Evolutionary conservation across 169 alveolate species (phyloP).

Genomic region (Haemoproteus tartakovskyi): DNA sequence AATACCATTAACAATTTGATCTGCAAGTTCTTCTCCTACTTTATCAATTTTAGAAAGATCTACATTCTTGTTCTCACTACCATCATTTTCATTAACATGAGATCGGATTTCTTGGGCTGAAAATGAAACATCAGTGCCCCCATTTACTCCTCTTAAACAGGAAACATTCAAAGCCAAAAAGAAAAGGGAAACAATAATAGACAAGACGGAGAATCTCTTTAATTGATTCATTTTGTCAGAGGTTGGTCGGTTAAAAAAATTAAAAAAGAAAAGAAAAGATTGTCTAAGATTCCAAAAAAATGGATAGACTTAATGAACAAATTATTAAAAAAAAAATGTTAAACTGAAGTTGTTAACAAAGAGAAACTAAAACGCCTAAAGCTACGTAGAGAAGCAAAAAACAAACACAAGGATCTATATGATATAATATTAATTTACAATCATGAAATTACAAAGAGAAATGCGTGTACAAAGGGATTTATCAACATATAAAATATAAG

Average conservation of each 20-base stretch:
- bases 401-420: not conserved
- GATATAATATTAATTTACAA: too few species aligned
- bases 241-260: too few species aligned
- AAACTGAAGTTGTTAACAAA: too few species aligned
- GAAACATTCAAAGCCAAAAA: conserved; percentile 28
- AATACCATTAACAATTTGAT: conserved; percentile 27
- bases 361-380: too few species aligned
- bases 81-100: conserved; percentile 30
- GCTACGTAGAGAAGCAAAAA: not conserved
- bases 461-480: too few species aligned
- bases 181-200: conserved; percentile 17
- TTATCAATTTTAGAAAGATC: conserved; percentile 16
- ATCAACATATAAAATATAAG: too few species aligned
- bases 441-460: too few species aligned
- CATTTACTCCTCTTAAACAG: conserved; percentile 33
- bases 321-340: too few species aligned
- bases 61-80: conserved; percentile 11
- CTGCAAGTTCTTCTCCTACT: conserved; percentile 34
- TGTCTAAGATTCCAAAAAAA: not conserved
- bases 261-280: not conserved
- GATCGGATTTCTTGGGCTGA: not conserved
- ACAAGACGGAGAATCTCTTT: conserved; percentile 31
- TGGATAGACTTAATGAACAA: too few species aligned
- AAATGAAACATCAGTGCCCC: conserved; percentile 6
- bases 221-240: conserved; percentile 32